A percentile compares a stretch with the other conserved stretches of the same genome.
These are phyloP conservation scores for Eimeria acervulina DNA, from an alignment of 169 alveolate species.

Conservation along the genomic window DNA sequence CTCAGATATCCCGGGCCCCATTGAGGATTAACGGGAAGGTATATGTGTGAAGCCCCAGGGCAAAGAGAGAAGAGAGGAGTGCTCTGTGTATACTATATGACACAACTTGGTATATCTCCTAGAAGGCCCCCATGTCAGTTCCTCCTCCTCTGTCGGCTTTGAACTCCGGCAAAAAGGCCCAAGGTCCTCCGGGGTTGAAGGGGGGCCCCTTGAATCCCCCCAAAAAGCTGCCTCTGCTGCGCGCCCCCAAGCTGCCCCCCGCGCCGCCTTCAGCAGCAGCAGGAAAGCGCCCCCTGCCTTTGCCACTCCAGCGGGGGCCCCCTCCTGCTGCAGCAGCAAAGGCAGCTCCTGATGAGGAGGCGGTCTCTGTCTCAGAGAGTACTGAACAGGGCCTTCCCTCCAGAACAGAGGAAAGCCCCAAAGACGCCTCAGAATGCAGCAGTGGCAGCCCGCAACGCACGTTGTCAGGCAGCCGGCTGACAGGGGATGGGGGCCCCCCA, in stretches of 20 bases:
- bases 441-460: background rate
- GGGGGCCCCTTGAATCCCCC: constrained; percentile 11
- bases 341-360: background rate
- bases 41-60: too few species aligned
- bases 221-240: background rate
- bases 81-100: background rate
- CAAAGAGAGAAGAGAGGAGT: background rate
- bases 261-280: background rate
- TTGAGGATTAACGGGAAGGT: too few species aligned
- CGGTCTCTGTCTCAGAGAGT: background rate
- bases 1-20: too few species aligned
- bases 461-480: background rate
- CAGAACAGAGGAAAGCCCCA: background rate
- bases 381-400: background rate
- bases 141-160: background rate
- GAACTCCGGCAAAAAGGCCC: background rate
- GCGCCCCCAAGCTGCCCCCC: constrained; percentile 36
- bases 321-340: constrained; percentile 13
- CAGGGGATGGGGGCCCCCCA: background rate
- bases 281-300: background rate
- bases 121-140: background rate
- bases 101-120: background rate
- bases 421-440: background rate
- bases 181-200: background rate
- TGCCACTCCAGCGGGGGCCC: background rate